phyloP scores from a whole-genome alignment of 441 rosid species.

The Gossypium gossypioides region DNA sequence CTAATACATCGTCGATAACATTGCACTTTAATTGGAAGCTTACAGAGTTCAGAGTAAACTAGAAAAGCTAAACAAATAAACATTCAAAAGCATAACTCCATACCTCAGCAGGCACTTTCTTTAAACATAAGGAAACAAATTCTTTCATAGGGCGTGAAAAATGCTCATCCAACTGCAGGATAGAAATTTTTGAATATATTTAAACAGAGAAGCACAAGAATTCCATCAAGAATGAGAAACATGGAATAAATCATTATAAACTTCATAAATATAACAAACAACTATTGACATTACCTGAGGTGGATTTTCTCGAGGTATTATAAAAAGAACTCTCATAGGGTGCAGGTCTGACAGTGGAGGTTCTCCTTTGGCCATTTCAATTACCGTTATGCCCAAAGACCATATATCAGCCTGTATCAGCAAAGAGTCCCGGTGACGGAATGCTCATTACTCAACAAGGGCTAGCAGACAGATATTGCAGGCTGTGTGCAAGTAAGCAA shows the following conservation, averaged over 20 bases:
- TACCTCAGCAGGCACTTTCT: conserved; percentile 86
- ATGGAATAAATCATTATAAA: conserved; percentile 17
- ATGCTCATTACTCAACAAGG: conserved; percentile 10
- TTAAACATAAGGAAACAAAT: conserved; percentile 86
- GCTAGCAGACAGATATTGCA: not conserved
- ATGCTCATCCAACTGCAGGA: conserved; percentile 92
- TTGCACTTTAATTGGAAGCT: not conserved
- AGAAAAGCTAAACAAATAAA: not conserved
- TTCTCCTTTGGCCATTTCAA: conserved; percentile 99
- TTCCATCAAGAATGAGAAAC: conserved; percentile 13
- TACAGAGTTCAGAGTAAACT: not conserved
- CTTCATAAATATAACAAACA: conserved; percentile 19
- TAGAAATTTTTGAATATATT: conserved; percentile 13
- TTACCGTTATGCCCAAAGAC: conserved; percentile 96
- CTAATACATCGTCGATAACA: not conserved
- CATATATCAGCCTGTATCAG: conserved; percentile 91
- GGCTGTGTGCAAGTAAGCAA: not conserved
- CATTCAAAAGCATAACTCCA: conserved; percentile 8
- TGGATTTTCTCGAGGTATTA: conserved; percentile 97
- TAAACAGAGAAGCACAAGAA: conserved; percentile 13
- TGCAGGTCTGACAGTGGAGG: conserved; percentile 99
- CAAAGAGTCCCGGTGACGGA: conserved; percentile 12
- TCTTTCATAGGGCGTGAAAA: conserved; percentile 96
- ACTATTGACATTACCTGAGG: conserved; percentile 68
- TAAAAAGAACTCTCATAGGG: conserved; percentile 98